Evolutionary conservation across 306 rosid species (phyloP).

Genomic region (Pachyrhizus erosus): DNA sequence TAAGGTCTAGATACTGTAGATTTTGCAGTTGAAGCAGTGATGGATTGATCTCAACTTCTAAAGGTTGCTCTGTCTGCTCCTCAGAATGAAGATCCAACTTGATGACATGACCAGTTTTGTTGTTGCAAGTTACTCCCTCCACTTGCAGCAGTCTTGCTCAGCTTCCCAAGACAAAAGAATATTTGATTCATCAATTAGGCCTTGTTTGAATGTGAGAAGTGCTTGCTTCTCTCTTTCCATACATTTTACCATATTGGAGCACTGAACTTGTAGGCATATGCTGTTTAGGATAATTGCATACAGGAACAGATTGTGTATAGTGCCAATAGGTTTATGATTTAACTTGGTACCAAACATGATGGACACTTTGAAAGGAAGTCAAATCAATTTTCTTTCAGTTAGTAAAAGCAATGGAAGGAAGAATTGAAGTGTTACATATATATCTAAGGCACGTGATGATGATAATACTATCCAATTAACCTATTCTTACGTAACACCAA

Average conservation of each 20-base stretch:
- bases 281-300: background rate
- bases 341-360: background rate
- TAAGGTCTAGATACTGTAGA: background rate
- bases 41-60: background rate
- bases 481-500: too few species aligned
- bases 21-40: background rate
- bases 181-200: background rate
- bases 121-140: conserved; percentile 6
- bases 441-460: too few species aligned
- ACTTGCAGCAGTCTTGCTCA: conserved; percentile 4
- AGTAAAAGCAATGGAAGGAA: too few species aligned
- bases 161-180: background rate
- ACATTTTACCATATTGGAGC: background rate
- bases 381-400: too few species aligned
- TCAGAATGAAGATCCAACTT: conserved; percentile 13
- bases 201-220: conserved; percentile 1
- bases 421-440: too few species aligned
- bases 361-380: background rate
- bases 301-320: background rate
- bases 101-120: conserved; percentile 13
- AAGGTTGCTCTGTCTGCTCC: background rate
- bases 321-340: background rate
- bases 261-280: background rate
- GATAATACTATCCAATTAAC: too few species aligned
- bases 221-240: conserved; percentile 12